A percentile compares a stretch with the other conserved stretches of the same genome.
Evolutionary conservation across 257 asterid species (phyloP).

Genomic region (Forsythia viridissima): DNA sequence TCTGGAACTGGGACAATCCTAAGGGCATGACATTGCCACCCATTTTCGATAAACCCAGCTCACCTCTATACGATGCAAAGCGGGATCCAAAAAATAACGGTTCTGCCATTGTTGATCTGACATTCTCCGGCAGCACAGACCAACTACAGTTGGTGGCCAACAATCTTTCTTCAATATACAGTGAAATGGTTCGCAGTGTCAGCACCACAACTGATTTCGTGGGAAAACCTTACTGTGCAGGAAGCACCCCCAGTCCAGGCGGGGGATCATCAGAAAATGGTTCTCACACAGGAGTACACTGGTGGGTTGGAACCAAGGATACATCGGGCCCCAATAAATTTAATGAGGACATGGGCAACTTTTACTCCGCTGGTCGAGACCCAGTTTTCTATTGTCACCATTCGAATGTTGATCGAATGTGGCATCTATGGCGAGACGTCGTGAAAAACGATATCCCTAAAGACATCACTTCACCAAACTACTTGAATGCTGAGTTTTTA

Average conservation of each 20-base stretch:
- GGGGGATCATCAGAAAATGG: slow-evolving; percentile 51
- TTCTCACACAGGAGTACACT: slow-evolving; percentile 47
- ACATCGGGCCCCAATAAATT: background rate
- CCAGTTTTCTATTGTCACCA: slow-evolving; percentile 58
- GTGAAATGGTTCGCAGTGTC: slow-evolving; percentile 42
- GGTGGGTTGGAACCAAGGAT: slow-evolving; percentile 42
- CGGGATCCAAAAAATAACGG: slow-evolving; percentile 35
- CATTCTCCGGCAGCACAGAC: slow-evolving; percentile 22
- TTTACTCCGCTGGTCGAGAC: slow-evolving; percentile 69
- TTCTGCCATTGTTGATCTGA: slow-evolving; percentile 38
- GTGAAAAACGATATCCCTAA: slow-evolving; percentile 26
- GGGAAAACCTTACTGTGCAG: slow-evolving; percentile 41
- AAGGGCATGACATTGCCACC: slow-evolving; percentile 48
- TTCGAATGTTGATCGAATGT: slow-evolving; percentile 67
- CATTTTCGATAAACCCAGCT: slow-evolving; percentile 17
- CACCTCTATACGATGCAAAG: slow-evolving; percentile 42
- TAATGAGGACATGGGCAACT: slow-evolving; percentile 60
- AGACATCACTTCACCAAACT: slow-evolving; percentile 38
- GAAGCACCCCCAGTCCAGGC: slow-evolving; percentile 33
- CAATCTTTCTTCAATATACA: slow-evolving; percentile 39
- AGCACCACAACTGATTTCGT: slow-evolving; percentile 39
- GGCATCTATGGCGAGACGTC: slow-evolving; percentile 49
- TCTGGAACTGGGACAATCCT: slow-evolving; percentile 44
- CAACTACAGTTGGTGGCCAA: slow-evolving; percentile 26
- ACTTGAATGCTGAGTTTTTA: slow-evolving; percentile 43